A percentile compares a stretch with the other conserved stretches of the same genome.
Conservation (phyloP, 1,284 basidiomycete species). For the Microbotryum violaceum region DNA sequence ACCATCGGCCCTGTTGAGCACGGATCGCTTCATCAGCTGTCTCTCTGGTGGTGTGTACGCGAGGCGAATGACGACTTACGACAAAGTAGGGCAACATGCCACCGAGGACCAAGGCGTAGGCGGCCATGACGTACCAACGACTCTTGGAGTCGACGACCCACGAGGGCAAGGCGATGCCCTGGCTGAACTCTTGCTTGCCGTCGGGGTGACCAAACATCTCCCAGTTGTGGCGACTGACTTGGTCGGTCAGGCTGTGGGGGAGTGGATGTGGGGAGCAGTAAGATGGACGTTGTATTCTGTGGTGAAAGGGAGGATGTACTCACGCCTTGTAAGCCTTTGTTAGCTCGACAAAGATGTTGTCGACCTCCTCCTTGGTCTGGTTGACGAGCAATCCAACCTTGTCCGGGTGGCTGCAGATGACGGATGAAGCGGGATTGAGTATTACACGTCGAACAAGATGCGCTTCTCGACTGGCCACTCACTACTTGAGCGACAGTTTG, state of each 20-base stretch:
- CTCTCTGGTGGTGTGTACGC: neutral
- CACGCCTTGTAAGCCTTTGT: constrained; percentile 98
- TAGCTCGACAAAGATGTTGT: constrained; percentile 79
- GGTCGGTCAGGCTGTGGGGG: constrained; percentile 69
- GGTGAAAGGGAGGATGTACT: constrained; percentile 33
- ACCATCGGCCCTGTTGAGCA: constrained; percentile 73
- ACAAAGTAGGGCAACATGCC: constrained; percentile 79
- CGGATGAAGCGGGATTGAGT: neutral
- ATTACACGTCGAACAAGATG: neutral
- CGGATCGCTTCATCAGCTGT: neutral
- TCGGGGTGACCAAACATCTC: constrained; percentile 92
- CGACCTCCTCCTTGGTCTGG: constrained; percentile 81
- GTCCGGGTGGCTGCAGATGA: constrained; percentile 74
- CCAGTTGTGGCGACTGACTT: constrained; percentile 83
- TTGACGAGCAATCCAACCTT: constrained; percentile 76
- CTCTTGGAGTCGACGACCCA: constrained; percentile 93
- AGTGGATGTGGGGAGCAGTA: neutral
- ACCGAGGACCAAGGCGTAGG: constrained; percentile 82
- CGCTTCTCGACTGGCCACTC: constrained; percentile 38
- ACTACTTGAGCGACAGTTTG: constrained; percentile 84
- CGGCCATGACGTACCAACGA: constrained; percentile 79
- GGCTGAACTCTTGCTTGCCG: constrained; percentile 85
- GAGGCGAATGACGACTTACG: constrained; percentile 44
- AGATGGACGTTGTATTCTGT: neutral
- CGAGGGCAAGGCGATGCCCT: constrained; percentile 90